Percentiles rank a stretch among this genome's conserved stretches.
phyloP scores from a whole-genome alignment of 2,329 filamentous ascomycete genomes.

The Parastagonospora nodorum region DNA sequence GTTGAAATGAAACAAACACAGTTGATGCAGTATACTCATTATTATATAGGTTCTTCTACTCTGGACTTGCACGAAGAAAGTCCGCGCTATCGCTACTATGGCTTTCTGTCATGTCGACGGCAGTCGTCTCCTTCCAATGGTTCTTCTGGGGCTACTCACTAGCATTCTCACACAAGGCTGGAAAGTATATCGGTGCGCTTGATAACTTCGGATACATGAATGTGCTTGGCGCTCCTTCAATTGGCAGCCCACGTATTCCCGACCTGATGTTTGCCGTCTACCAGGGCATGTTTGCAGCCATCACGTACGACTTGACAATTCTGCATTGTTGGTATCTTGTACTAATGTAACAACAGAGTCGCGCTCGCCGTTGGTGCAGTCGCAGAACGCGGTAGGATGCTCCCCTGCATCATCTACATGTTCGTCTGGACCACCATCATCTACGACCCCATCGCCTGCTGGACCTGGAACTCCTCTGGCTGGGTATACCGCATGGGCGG shows the following conservation, averaged over 20 bases:
- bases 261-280: slow-evolving; percentile 86
- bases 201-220: slow-evolving; percentile 78
- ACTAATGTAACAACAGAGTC: slow-evolving; percentile 57
- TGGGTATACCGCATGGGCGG: slow-evolving; percentile 82
- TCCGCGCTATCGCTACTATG: slow-evolving; percentile 86
- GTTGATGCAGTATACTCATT: slow-evolving; percentile 3
- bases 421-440: slow-evolving; percentile 89
- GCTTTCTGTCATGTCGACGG: slow-evolving; percentile 80
- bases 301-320: slow-evolving; percentile 67
- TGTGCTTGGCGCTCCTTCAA: slow-evolving; percentile 75
- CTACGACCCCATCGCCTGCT: slow-evolving; percentile 92
- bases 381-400: slow-evolving; percentile 84
- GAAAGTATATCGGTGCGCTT: slow-evolving; percentile 77
- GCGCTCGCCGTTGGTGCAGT: slow-evolving; percentile 84
- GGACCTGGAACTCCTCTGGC: slow-evolving; percentile 86
- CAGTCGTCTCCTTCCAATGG: slow-evolving; percentile 86
- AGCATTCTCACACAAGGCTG: slow-evolving; percentile 78
- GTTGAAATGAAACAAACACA: slow-evolving; percentile 20
- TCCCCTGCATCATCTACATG: slow-evolving; percentile 89
- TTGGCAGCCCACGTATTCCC: slow-evolving; percentile 74
- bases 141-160: slow-evolving; percentile 94
- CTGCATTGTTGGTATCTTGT: neutral
- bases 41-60: slow-evolving; percentile 79
- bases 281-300: slow-evolving; percentile 85
- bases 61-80: slow-evolving; percentile 84